Conservation (phyloP, 805 yeast species). For the Zygosaccharomyces bailii region DNA sequence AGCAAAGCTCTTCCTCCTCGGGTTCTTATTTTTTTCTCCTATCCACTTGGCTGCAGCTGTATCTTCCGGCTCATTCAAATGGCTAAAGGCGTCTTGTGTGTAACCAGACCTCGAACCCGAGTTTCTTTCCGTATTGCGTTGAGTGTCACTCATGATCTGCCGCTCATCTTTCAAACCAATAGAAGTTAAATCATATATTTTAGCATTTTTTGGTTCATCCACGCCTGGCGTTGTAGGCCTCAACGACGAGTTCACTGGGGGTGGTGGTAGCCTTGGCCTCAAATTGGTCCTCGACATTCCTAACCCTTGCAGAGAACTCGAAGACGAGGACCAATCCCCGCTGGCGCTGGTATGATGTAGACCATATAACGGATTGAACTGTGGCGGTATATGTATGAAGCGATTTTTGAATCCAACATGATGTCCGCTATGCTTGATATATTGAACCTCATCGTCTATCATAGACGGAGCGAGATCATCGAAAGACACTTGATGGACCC, state of each 20-base stretch:
- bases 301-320: conserved; percentile 1
- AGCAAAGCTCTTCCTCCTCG: conserved; percentile 30
- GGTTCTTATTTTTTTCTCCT: conserved; percentile 5
- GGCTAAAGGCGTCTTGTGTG: conserved; percentile 34
- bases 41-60: conserved; percentile 15
- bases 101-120: conserved; percentile 33
- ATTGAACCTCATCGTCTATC: conserved; percentile 29
- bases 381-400: conserved; percentile 34
- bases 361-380: conserved; percentile 26
- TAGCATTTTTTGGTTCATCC: conserved; percentile 16
- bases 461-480: conserved; percentile 34
- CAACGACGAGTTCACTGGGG: conserved; percentile 24
- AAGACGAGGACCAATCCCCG: conserved; percentile 2
- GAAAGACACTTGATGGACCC: conserved; percentile 32
- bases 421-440: conserved; percentile 19
- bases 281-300: not conserved
- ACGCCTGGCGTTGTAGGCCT: conserved; percentile 13
- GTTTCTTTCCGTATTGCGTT: conserved; percentile 31
- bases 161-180: conserved; percentile 22
- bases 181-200: conserved; percentile 26
- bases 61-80: conserved; percentile 37
- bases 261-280: conserved; percentile 26
- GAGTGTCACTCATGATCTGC: conserved; percentile 22
- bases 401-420: conserved; percentile 26
- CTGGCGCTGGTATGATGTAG: conserved; percentile 2